phyloP scores from a whole-genome alignment of 2,329 filamentous ascomycete genomes.

The Amphichorda felina region DNA sequence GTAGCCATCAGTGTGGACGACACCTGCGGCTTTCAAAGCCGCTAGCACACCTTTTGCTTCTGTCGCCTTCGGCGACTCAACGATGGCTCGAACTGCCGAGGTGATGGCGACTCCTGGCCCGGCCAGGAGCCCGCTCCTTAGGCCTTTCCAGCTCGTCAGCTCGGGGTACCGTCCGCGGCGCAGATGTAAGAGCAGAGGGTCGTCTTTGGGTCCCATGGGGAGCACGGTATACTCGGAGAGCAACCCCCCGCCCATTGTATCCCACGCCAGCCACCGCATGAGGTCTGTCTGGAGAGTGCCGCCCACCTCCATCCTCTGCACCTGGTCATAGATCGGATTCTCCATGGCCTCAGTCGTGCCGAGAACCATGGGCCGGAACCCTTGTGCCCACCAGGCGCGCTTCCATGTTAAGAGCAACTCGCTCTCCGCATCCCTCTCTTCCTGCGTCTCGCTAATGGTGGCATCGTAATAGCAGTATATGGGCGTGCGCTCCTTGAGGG shows the following conservation, averaged over 20 bases:
- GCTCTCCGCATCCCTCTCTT: constrained; percentile 60
- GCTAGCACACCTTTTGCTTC: constrained; percentile 51
- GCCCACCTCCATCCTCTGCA: constrained; percentile 54
- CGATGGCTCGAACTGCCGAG: constrained; percentile 46
- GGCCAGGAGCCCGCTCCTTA: constrained; percentile 62
- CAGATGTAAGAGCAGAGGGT: constrained; percentile 59
- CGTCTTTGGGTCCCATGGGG: constrained; percentile 70
- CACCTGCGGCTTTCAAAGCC: constrained; percentile 43
- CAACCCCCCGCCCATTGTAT: constrained; percentile 75
- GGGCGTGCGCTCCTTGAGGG: constrained; percentile 53
- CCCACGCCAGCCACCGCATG: constrained; percentile 86
- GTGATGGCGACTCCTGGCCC: constrained; percentile 55
- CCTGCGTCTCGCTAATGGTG: constrained; percentile 47
- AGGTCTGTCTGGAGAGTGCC: constrained; percentile 54
- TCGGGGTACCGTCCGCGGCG: constrained; percentile 64
- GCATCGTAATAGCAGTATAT: constrained; percentile 90
- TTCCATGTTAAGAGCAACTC: constrained; percentile 78
- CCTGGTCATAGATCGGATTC: constrained; percentile 64
- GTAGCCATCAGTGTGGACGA: constrained; percentile 19
- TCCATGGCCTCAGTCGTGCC: constrained; percentile 69
- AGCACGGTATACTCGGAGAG: constrained; percentile 69
- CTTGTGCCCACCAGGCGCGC: constrained; percentile 89
- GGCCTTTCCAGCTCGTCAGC: constrained; percentile 61
- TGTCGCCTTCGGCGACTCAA: constrained; percentile 42
- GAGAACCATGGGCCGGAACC: constrained; percentile 76